These are phyloP conservation scores for Ganoderma boninense DNA, from an alignment of 1,284 basidiomycete genomes.

Conservation along the genomic window DNA sequence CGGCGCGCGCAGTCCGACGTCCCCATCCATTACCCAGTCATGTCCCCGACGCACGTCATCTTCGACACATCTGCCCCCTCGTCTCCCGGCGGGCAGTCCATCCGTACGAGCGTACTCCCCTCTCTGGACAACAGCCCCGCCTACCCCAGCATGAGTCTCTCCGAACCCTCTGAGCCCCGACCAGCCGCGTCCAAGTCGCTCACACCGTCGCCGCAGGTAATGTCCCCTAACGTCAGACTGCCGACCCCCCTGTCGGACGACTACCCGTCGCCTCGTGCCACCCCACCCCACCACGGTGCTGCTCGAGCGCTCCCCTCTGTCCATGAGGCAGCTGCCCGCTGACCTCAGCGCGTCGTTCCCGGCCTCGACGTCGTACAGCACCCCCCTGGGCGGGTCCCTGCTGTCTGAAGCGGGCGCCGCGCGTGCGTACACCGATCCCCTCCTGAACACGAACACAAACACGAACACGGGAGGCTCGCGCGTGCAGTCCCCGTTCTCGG, in stretches of 20 bases:
- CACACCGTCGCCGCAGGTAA: conserved; percentile 11
- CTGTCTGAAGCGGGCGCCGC: conserved; percentile 21
- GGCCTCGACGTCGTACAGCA: conserved; percentile 32
- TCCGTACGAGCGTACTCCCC: conserved; percentile 21
- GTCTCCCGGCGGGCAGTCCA: conserved; percentile 38
- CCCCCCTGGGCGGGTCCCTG: conserved; percentile 31
- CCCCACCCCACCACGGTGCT: conserved; percentile 19
- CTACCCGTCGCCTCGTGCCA: conserved; percentile 28
- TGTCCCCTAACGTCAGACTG: conserved; percentile 26
- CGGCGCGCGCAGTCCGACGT: conserved; percentile 48
- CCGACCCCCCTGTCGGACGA: conserved; percentile 34
- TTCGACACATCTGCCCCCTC: conserved; percentile 52
- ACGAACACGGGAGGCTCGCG: conserved; percentile 30
- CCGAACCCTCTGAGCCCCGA: conserved; percentile 8
- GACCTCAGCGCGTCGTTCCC: conserved; percentile 33
- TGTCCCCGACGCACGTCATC: conserved; percentile 58
- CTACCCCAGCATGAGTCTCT: conserved; percentile 12
- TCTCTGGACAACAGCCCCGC: conserved; percentile 23
- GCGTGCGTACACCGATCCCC: conserved; percentile 12
- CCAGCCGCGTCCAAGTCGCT: conserved; percentile 10
- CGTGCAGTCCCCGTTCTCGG: conserved; percentile 39
- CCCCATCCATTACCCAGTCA: conserved; percentile 51
- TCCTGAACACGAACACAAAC: conserved; percentile 16
- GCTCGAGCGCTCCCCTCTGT: conserved; percentile 28
- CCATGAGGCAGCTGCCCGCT: conserved; percentile 37